Evolutionary conservation across 2,329 filamentous ascomycete species (phyloP).

Genomic region (Epichloe glyceriae): DNA sequence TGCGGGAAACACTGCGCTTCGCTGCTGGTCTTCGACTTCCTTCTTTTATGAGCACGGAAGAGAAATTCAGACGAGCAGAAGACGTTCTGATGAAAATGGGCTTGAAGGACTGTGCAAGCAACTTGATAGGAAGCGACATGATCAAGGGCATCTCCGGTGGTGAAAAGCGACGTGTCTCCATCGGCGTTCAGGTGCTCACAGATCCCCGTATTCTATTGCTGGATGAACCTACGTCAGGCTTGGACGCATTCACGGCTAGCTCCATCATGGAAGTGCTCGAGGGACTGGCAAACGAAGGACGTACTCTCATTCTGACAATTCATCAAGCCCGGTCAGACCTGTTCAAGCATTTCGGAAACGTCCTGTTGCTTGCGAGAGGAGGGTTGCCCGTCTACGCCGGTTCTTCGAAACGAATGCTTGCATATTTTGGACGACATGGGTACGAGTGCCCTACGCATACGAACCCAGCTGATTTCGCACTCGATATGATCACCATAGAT

Average conservation of each 20-base stretch:
- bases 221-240: conserved; percentile 63
- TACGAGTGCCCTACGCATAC: conserved; percentile 54
- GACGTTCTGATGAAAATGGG: conserved; percentile 64
- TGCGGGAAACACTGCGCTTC: conserved; percentile 60
- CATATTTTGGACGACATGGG: conserved; percentile 47
- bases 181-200: conserved; percentile 65
- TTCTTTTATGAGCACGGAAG: conserved; percentile 52
- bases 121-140: conserved; percentile 56
- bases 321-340: conserved; percentile 65
- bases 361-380: conserved; percentile 57
- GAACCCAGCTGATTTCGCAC: conserved; percentile 66
- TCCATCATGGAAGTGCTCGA: conserved; percentile 65
- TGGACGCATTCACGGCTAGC: conserved; percentile 66
- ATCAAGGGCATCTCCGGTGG: conserved; percentile 71
- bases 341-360: conserved; percentile 57
- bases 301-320: conserved; percentile 64
- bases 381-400: conserved; percentile 58
- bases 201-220: conserved; percentile 61
- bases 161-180: conserved; percentile 65
- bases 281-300: conserved; percentile 57
- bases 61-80: conserved; percentile 56
- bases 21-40: conserved; percentile 60
- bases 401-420: conserved; percentile 47
- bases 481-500: conserved; percentile 66
- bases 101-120: conserved; percentile 65